Evolutionary conservation across 192 early-diverging fungal genomes (phyloP).

Genomic region (Geranomyces variabilis): DNA sequence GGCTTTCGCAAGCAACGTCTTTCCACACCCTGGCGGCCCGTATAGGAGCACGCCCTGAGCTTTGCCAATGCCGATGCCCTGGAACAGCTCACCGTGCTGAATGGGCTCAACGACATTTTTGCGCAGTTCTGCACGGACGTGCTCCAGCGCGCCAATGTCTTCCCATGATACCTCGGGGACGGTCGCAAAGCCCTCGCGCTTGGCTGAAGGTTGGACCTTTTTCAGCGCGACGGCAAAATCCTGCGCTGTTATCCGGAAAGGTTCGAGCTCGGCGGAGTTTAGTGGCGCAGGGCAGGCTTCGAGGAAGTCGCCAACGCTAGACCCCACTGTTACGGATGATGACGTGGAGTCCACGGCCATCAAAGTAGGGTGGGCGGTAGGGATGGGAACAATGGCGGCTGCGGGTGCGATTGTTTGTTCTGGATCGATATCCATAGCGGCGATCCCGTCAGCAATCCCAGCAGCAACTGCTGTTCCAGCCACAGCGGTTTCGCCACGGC

Average conservation of each 20-base stretch:
- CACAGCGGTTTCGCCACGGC: neutral
- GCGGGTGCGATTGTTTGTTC: constrained; percentile 28
- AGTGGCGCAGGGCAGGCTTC: constrained; percentile 71
- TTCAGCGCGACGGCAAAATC: constrained; percentile 86
- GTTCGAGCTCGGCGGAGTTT: constrained; percentile 77
- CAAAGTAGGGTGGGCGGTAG: neutral
- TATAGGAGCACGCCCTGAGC: constrained; percentile 94
- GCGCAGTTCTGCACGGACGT: constrained; percentile 87
- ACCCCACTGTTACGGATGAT: neutral
- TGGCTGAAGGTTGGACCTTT: constrained; percentile 94
- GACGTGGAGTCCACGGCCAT: neutral
- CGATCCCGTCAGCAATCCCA: neutral
- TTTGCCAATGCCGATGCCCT: constrained; percentile 83
- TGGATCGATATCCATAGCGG: constrained; percentile 1
- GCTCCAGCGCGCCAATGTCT: constrained; percentile 88
- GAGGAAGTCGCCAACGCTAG: constrained; percentile 76
- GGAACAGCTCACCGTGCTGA: constrained; percentile 84
- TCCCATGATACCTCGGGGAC: constrained; percentile 96
- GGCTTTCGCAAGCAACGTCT: constrained; percentile 96
- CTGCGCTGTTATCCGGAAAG: constrained; percentile 76
- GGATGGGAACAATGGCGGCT: neutral
- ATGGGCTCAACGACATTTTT: constrained; percentile 98
- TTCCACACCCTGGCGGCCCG: constrained; percentile 98
- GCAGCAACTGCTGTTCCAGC: neutral
- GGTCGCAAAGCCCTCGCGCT: constrained; percentile 98